Evolutionary conservation across 331 rosid genomes (phyloP), one percentile per base, ranked within the genome.

Genomic region (Saraca asoca): DNA sequence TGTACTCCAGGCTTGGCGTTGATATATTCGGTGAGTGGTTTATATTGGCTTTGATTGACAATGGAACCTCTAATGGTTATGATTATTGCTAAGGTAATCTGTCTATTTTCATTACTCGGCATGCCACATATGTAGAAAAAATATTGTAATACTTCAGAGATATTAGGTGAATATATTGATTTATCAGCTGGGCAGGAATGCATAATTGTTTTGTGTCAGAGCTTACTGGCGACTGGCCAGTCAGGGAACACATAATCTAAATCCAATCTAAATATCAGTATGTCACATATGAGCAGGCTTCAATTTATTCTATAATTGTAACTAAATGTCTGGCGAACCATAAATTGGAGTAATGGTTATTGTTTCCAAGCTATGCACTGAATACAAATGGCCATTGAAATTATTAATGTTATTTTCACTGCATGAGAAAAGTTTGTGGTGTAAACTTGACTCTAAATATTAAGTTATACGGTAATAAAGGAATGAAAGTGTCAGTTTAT

Each of bases 1-100:
- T 92, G 29, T 92, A 92, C 71, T 80, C 80, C 58, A 86, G 84
- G 58, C 89, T 89, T 70, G 95, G 95, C 72, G 34, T 92, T 55
- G 85, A 89, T 72, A 87, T 87, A 67, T 92, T 92, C 46, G 98
- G 96, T 89, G 74, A 80, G 98, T 75, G 48, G 12, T 64, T 63
- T 67, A 33, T 29, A 51, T 71, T 76, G 11, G 33, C 76, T 19
- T 69, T 59, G 17, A 59, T n/a, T 38, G 29, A 18, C 66, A 12
- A 64, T 31, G 7, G 4, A 24, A 24, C 31, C 42, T 56, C 70
- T 56, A 39, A 17, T 61, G 31, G 57, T 49, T 72, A 4, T 48
- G 41, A 56, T 51, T 62, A 12, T 9, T 51, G 34, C 20, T 12
- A 11, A 45, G 60, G 44, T 58, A 51, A 15, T 7, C 0, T 41